Base-by-base conservation (phyloP, 257 asterid species). In the Salvia hispanica region DNA sequence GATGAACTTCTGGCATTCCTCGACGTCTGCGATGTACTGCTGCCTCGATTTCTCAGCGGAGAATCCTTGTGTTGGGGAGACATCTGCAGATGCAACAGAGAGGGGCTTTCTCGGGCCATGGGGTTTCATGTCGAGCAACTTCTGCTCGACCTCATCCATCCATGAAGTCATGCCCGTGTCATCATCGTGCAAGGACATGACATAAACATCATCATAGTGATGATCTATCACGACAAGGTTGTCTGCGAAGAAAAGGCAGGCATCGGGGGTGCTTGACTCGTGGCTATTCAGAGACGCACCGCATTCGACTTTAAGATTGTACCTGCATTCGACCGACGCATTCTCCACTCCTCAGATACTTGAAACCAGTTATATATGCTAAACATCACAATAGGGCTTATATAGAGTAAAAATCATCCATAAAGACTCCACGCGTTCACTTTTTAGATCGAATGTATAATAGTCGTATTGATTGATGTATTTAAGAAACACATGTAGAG, bases 241-340 rank as follows among this genome's bases (percentile, higher is more conserved):
- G 77, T 94, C 99, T 8, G 96, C 28, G 58, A 94, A 94, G 95
- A 88, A 94, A 72, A 94, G 85, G 81, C 99, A 94, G 58, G 99
- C 99, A 74, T 94, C 99, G 1, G 99, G 99, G 64, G 86, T 73
- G 61, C 74, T 82, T 42, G 99, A 88, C 55, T 83, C 84, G 74
- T 91, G 96, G 71, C 58, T 76, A 77, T 88, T 94, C 42, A 76
- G 56, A 34, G 78, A 73, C 64, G 86, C 79, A 56, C 97, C 97
- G 70, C 97, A 88, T 82, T 94, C 99, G 58, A 81, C 86, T 84
- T 94, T 94, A 65, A 94, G 99, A 73, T 86, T 97, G 47, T 93
- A 93, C 82, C 99, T 93, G 97, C 80, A 75, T 79, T 68, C 33
- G 33, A 66, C 59, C 28, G 60, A 74, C 39, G 53, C 8, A 64